phyloP scores from a whole-genome alignment of 148 eudicot genomes.

The Cornus kousa region DNA sequence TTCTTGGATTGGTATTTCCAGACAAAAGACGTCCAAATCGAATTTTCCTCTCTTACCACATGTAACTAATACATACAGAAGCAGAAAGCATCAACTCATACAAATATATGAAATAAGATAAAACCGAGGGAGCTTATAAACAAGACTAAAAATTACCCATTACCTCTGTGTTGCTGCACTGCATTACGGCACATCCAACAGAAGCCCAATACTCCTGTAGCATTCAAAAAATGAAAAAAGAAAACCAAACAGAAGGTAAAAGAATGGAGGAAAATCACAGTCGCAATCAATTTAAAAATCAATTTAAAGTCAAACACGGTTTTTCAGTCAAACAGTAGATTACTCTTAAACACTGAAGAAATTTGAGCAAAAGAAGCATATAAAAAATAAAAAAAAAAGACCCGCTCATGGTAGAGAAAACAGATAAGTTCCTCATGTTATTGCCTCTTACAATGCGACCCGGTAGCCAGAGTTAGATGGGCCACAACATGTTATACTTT shows the following conservation, averaged over 20 bases:
- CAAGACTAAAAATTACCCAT: background rate
- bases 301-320: background rate
- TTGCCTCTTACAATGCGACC: background rate
- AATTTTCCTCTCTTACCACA: background rate
- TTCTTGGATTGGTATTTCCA: background rate
- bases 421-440: background rate
- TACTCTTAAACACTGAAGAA: background rate
- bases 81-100: background rate
- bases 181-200: conserved; percentile 99
- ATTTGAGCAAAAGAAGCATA: background rate
- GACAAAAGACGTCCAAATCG: background rate
- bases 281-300: background rate
- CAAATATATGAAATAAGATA: background rate
- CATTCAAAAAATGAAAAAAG: conserved; percentile 1
- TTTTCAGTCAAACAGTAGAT: background rate
- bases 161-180: conserved; percentile 99
- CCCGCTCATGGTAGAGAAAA: background rate
- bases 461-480: too few species aligned
- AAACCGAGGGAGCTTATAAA: background rate
- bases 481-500: too few species aligned
- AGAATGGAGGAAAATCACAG: background rate
- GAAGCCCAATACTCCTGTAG: conserved; percentile 98
- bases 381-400: too few species aligned
- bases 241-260: background rate
- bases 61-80: background rate